Evolutionary conservation across 805 yeast species (phyloP).

Genomic region (Wickerhamomyces xylosicus): DNA sequence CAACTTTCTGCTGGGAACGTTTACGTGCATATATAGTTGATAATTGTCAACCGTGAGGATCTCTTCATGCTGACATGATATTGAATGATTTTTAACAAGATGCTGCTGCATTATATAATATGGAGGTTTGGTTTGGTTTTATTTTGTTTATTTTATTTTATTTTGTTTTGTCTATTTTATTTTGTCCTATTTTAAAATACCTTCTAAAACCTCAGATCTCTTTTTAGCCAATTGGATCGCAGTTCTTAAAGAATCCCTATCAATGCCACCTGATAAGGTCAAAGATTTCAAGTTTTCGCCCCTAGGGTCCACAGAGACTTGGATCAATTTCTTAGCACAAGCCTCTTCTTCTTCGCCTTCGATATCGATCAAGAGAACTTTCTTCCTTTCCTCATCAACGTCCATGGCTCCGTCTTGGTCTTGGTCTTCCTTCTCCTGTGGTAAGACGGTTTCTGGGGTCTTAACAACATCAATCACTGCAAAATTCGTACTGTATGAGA

Average conservation of each 20-base stretch:
- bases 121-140: no score
- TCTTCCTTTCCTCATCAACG: conserved; percentile 2
- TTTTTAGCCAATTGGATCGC: conserved; percentile 37
- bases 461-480: conserved; percentile 43
- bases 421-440: conserved; percentile 22
- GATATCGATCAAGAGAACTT: conserved; percentile 55
- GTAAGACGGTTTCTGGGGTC: conserved; percentile 22
- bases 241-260: conserved; percentile 33
- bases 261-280: conserved; percentile 38
- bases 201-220: conserved; percentile 31
- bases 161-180: no score
- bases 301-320: conserved; percentile 26
- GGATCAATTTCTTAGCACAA: conserved; percentile 42
- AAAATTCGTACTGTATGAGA: conserved; percentile 39
- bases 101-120: no score
- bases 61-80: no score
- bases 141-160: no score
- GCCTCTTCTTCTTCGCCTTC: conserved; percentile 82
- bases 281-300: conserved; percentile 30
- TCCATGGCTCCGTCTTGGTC: conserved; percentile 16
- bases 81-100: no score
- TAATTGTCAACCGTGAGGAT: no score
- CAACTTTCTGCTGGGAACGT: no score
- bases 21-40: no score
- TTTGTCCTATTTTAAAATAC: no score